phyloP scores from a whole-genome alignment of 257 asterid genomes.

The Marsdenia floribunda region DNA sequence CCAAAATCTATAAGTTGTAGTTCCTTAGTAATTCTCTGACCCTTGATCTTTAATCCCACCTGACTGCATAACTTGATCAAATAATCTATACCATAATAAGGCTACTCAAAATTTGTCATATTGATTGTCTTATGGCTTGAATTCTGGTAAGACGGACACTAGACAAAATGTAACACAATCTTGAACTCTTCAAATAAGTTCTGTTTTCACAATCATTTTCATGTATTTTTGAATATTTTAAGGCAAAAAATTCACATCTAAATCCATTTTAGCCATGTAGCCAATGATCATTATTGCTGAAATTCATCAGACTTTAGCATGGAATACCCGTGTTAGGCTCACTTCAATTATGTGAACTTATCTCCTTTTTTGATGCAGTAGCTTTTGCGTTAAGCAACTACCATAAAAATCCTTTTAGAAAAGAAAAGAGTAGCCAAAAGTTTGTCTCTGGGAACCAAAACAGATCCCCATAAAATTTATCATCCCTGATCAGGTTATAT shows the following conservation, averaged over 20 bases:
- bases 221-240: neutral
- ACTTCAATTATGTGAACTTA: neutral
- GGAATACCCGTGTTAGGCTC: neutral
- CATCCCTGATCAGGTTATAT: neutral
- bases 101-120: neutral
- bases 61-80: neutral
- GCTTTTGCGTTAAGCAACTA: neutral
- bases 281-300: neutral
- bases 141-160: neutral
- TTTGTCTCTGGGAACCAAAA: neutral
- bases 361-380: neutral
- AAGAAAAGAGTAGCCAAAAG: neutral
- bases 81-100: neutral
- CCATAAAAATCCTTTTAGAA: neutral
- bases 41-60: neutral
- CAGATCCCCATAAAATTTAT: neutral
- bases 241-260: neutral
- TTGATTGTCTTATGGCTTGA: neutral
- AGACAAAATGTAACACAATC: neutral
- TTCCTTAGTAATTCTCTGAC: neutral
- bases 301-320: neutral
- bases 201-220: neutral
- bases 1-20: neutral
- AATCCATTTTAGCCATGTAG: neutral
- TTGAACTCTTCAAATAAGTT: neutral